Percentiles rank a stretch among this genome's conserved stretches.
These are phyloP conservation scores for Candida insectorum DNA, from an alignment of 805 yeast genomes.

Conservation along the genomic window DNA sequence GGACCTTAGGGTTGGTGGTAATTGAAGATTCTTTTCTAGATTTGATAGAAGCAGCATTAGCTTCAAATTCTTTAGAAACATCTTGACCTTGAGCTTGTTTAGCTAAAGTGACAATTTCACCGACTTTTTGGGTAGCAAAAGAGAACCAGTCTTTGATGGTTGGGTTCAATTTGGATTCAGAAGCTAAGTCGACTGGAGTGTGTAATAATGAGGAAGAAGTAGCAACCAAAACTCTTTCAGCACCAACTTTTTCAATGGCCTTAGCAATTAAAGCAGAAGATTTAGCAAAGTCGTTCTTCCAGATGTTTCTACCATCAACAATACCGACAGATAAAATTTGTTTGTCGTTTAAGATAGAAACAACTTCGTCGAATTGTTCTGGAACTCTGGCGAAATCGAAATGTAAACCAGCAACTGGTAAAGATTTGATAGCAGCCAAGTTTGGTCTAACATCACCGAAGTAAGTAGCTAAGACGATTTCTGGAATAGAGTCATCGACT, in stretches of 20 bases:
- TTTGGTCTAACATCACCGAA: slow-evolving; percentile 99
- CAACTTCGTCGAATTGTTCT: slow-evolving; percentile 87
- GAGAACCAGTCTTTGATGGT: slow-evolving; percentile 98
- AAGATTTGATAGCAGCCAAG: slow-evolving; percentile 79
- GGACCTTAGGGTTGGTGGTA: slow-evolving; percentile 90
- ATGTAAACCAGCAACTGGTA: slow-evolving; percentile 95
- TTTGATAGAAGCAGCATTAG: slow-evolving; percentile 81
- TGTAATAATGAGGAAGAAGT: slow-evolving; percentile 96
- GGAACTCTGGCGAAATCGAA: slow-evolving; percentile 95
- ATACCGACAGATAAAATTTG: slow-evolving; percentile 94
- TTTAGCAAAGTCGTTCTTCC: slow-evolving; percentile 94
- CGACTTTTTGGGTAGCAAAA: slow-evolving; percentile 94
- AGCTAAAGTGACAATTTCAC: slow-evolving; percentile 87
- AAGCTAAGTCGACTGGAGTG: slow-evolving; percentile 95
- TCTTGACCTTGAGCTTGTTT: slow-evolving; percentile 82
- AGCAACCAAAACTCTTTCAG: slow-evolving; percentile 82
- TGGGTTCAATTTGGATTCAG: slow-evolving; percentile 87
- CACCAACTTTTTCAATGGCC: slow-evolving; percentile 83
- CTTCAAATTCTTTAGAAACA: slow-evolving; percentile 72
- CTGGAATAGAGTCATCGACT: slow-evolving; percentile 65
- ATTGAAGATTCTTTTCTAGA: slow-evolving; percentile 83
- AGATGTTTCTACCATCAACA: slow-evolving; percentile 98
- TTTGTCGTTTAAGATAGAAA: slow-evolving; percentile 57
- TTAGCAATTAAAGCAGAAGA: slow-evolving; percentile 78
- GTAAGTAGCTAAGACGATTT: slow-evolving; percentile 83